These are phyloP conservation scores for Yarrowia sp. DNA, from an alignment of 805 yeast genomes.

Conservation along the genomic window DNA sequence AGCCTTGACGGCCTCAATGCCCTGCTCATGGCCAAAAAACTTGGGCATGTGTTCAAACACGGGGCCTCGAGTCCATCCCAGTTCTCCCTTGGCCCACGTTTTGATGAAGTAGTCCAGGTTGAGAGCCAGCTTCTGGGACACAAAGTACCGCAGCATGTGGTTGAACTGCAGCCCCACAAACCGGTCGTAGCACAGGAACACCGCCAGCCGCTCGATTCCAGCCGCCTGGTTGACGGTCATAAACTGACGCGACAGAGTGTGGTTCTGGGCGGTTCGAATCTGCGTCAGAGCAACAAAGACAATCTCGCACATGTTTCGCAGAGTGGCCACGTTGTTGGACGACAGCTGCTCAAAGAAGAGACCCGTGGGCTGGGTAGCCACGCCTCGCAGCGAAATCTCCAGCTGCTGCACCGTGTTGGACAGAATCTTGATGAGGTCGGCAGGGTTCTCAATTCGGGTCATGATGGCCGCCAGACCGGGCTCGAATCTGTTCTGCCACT, in stretches of 20 bases:
- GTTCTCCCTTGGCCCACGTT: slow-evolving; percentile 33
- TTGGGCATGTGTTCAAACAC: slow-evolving; percentile 31
- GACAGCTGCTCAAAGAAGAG: slow-evolving; percentile 64
- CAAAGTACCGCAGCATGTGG: slow-evolving; percentile 28
- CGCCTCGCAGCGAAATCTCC: slow-evolving; percentile 71
- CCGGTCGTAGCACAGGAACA: slow-evolving; percentile 25
- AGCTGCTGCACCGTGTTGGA: slow-evolving; percentile 66
- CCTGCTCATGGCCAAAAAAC: slow-evolving; percentile 36
- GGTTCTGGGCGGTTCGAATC: slow-evolving; percentile 32
- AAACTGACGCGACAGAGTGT: slow-evolving; percentile 29
- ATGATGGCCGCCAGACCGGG: slow-evolving; percentile 30
- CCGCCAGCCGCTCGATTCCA: slow-evolving; percentile 27
- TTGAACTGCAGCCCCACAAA: slow-evolving; percentile 26
- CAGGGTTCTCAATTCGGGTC: slow-evolving; percentile 29
- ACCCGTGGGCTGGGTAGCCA: slow-evolving; percentile 44
- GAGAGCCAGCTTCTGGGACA: slow-evolving; percentile 35
- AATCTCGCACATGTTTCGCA: slow-evolving; percentile 59
- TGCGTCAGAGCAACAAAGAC: slow-evolving; percentile 37
- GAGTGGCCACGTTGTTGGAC: slow-evolving; percentile 63
- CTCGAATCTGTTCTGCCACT: slow-evolving; percentile 25
- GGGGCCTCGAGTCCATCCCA: slow-evolving; percentile 22
- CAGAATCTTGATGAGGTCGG: slow-evolving; percentile 47
- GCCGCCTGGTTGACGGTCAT: slow-evolving; percentile 31
- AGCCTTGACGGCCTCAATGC: slow-evolving; percentile 18
- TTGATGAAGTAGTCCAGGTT: slow-evolving; percentile 35